Conservation (phyloP, 192 early-diverging fungal species). For the Coemansia sp. region DNA sequence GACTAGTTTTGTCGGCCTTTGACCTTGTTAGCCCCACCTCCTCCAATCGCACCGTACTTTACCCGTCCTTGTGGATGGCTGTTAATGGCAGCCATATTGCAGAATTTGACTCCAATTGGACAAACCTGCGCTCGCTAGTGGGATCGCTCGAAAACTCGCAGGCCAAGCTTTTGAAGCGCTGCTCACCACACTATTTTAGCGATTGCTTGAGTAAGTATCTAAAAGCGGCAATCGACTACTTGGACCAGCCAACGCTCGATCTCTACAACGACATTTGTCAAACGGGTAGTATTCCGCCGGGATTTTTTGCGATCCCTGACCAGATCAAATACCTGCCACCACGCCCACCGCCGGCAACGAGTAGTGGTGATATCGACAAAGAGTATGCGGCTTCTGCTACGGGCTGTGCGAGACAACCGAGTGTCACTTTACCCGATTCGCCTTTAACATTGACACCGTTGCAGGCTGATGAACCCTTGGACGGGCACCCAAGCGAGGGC, state of each 20-base stretch:
- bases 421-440: not conserved
- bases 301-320: slow-evolving; percentile 39
- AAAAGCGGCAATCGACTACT: slow-evolving; percentile 13
- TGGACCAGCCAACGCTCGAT: slow-evolving; percentile 35
- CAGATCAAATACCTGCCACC: slow-evolving; percentile 3
- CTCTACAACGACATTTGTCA: slow-evolving; percentile 32
- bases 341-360: slow-evolving; percentile 2
- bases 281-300: slow-evolving; percentile 23
- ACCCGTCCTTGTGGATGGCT: slow-evolving; percentile 29
- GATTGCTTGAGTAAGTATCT: slow-evolving; percentile 19
- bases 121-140: slow-evolving; percentile 9
- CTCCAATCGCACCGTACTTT: slow-evolving; percentile 5
- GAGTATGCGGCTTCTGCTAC: not conserved
- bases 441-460: not conserved
- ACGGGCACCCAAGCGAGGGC: not conserved
- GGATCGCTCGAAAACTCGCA: slow-evolving; percentile 7
- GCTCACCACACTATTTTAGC: slow-evolving; percentile 30
- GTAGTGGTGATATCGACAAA: not conserved
- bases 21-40: slow-evolving; percentile 18
- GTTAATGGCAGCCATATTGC: slow-evolving; percentile 1
- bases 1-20: slow-evolving; percentile 17
- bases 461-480: not conserved
- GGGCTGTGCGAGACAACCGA: not conserved
- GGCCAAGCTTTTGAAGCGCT: slow-evolving; percentile 8
- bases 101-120: slow-evolving; percentile 23